Percentiles rank a stretch among this genome's conserved stretches.
phyloP scores from a whole-genome alignment of 257 asterid species.

The Solanum microdontum region DNA sequence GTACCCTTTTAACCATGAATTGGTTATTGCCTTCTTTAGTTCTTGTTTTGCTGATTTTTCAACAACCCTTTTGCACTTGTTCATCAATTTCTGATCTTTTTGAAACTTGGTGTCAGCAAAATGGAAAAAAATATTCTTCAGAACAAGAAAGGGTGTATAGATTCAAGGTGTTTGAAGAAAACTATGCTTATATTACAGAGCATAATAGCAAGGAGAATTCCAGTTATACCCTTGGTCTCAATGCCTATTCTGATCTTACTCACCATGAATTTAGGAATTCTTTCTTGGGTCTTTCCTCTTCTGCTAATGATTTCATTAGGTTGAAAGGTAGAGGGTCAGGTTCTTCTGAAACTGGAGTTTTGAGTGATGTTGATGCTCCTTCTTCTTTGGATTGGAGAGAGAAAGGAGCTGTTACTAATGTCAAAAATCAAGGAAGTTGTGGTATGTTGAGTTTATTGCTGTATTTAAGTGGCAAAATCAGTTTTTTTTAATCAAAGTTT shows the following conservation, averaged over 20 bases:
- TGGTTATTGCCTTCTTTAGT: slow-evolving; percentile 15
- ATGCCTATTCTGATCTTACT: slow-evolving; percentile 88
- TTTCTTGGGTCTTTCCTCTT: slow-evolving; percentile 58
- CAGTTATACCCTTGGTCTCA: slow-evolving; percentile 55
- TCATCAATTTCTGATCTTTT: slow-evolving; percentile 50
- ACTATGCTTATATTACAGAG: slow-evolving; percentile 32
- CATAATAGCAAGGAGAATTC: slow-evolving; percentile 49
- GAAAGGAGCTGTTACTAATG: slow-evolving; percentile 75
- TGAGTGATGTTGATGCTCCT: slow-evolving; percentile 34
- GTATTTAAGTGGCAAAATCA: not conserved
- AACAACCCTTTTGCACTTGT: slow-evolving; percentile 23
- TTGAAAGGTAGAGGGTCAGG: slow-evolving; percentile 34
- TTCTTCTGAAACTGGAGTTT: not conserved
- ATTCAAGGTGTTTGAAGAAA: slow-evolving; percentile 45
- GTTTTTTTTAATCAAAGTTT: not conserved
- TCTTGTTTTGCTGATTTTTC: slow-evolving; percentile 22
- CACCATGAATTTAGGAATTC: slow-evolving; percentile 64
- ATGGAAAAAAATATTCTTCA: slow-evolving; percentile 56
- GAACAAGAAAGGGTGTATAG: slow-evolving; percentile 55
- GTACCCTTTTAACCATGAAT: slow-evolving; percentile 22
- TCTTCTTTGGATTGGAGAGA: slow-evolving; percentile 76
- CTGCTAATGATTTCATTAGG: slow-evolving; percentile 40
- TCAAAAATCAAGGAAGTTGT: slow-evolving; percentile 86
- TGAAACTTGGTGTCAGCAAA: slow-evolving; percentile 55
- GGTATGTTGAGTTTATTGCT: slow-evolving; percentile 33